Evolutionary conservation across 2,329 filamentous ascomycete species (phyloP).

Genomic region (Fusarium cicatricum): DNA sequence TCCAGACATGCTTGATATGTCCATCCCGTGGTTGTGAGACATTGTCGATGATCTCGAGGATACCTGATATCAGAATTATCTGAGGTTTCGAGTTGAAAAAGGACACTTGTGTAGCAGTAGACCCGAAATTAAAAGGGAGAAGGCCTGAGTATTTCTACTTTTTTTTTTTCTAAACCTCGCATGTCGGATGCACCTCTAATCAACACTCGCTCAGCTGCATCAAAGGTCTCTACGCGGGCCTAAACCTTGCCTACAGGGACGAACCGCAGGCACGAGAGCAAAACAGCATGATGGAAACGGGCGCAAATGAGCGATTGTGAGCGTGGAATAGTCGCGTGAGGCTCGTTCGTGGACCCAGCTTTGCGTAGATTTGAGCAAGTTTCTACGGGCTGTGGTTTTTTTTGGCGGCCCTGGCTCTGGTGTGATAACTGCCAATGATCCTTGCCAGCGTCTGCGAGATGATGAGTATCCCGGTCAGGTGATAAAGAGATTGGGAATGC

Average conservation of each 20-base stretch:
- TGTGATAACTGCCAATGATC: conserved; percentile 6
- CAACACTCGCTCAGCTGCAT: neutral
- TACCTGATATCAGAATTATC: too few relatives aligned
- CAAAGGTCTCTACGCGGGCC: neutral
- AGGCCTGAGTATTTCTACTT: conserved; percentile 14
- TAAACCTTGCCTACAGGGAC: too few relatives aligned
- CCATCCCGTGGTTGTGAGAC: neutral
- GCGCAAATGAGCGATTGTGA: neutral
- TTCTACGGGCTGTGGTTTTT: conserved; percentile 32
- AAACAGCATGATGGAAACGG: neutral
- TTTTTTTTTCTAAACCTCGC: neutral
- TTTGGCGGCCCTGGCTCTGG: too few relatives aligned
- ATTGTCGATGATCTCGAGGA: too few relatives aligned
- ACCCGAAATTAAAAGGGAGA: neutral
- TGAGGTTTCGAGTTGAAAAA: too few relatives aligned
- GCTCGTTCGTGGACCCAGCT: neutral
- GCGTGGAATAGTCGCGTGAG: conserved; percentile 16
- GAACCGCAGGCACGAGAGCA: neutral
- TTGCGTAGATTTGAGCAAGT: conserved; percentile 41
- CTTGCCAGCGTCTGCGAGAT: neutral
- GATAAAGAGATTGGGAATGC: too few relatives aligned
- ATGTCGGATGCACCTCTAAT: neutral
- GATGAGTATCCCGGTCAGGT: too few relatives aligned
- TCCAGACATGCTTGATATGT: conserved; percentile 7
- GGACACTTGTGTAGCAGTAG: too few relatives aligned